These are phyloP conservation scores for Flaveria bidentis DNA, from an alignment of 129 eudicot genomes.

Conservation along the genomic window DNA sequence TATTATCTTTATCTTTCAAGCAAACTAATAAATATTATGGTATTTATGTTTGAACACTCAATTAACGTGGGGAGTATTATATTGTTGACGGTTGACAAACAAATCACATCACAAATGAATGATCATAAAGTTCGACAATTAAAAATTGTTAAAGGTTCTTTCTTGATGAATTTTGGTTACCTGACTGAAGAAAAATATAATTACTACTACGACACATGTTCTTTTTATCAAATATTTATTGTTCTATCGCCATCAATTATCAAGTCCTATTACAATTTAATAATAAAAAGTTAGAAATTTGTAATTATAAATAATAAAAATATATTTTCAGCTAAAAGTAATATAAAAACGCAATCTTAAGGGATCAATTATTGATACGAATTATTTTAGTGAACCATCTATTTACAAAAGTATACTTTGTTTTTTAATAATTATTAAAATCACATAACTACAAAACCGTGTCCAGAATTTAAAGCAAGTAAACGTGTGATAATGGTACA, in stretches of 20 bases:
- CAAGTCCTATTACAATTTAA: not conserved
- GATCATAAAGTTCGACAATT: not conserved
- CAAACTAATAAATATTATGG: not conserved
- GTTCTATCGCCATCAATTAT: not conserved
- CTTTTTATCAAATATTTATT: not conserved
- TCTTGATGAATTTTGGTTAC: not conserved
- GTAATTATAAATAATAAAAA: not conserved
- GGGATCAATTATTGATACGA: not conserved
- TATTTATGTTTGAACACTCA: not conserved
- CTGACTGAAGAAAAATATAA: not conserved
- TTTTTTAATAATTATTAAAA: not conserved
- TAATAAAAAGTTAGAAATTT: not conserved
- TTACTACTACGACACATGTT: too few species aligned
- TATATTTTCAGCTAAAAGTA: not conserved
- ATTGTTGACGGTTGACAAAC: conserved; percentile 6
- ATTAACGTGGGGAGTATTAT: not conserved
- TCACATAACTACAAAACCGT: not conserved
- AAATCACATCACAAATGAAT: conserved; percentile 1
- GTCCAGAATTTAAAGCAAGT: not conserved
- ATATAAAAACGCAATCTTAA: not conserved
- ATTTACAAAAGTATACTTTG: too few species aligned
- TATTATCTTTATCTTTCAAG: not conserved
- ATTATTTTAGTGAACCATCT: not conserved
- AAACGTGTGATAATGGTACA: not conserved
- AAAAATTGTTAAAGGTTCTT: not conserved